phyloP scores from a whole-genome alignment of 768 basidiomycete genomes.

The Mycena leptocephala region DNA sequence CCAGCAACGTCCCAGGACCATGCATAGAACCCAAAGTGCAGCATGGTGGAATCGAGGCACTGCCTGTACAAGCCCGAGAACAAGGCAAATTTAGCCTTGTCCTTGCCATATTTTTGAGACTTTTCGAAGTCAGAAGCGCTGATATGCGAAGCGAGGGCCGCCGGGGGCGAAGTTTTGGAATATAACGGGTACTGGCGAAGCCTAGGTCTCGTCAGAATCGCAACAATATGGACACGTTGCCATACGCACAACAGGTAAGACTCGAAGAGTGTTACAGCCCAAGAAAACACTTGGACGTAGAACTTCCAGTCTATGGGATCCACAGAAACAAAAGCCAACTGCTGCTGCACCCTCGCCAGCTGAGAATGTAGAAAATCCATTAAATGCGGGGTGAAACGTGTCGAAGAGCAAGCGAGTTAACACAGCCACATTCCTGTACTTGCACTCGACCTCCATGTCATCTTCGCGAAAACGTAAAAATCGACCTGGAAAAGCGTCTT shows the following conservation, averaged over 20 bases:
- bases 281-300: slow-evolving; percentile 86
- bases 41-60: slow-evolving; percentile 74
- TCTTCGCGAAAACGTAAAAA: slow-evolving; percentile 34
- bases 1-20: slow-evolving; percentile 85
- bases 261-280: slow-evolving; percentile 88
- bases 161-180: slow-evolving; percentile 80
- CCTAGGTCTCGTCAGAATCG: slow-evolving; percentile 39
- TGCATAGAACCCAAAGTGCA: slow-evolving; percentile 86
- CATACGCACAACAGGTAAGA: slow-evolving; percentile 85
- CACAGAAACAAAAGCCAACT: slow-evolving; percentile 79
- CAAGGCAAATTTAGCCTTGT: slow-evolving; percentile 90
- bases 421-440: background rate
- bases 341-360: slow-evolving; percentile 70
- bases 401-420: slow-evolving; percentile 67
- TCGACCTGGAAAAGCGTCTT: background rate
- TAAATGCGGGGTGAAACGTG: slow-evolving; percentile 23
- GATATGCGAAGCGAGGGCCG: slow-evolving; percentile 80
- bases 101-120: slow-evolving; percentile 92
- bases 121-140: slow-evolving; percentile 84
- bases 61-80: slow-evolving; percentile 85
- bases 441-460: background rate
- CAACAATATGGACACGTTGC: slow-evolving; percentile 1
- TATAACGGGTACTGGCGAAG: slow-evolving; percentile 91
- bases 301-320: slow-evolving; percentile 87
- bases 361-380: slow-evolving; percentile 79